Base-by-base conservation (phyloP, 257 asterid genomes). In the Plantago elongata region DNA sequence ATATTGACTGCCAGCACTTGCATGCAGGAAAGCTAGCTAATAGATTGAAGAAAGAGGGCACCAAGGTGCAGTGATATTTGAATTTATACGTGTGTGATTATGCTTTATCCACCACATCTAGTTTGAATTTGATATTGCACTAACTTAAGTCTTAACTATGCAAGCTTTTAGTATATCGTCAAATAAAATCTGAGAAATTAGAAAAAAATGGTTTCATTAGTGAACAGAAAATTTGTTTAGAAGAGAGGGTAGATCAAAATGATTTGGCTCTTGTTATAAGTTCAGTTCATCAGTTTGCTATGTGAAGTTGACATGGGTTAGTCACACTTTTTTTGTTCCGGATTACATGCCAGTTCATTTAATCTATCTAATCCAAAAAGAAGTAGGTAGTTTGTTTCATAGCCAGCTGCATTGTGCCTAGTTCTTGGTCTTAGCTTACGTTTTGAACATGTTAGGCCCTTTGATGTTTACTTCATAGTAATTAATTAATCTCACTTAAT, bases 41-140 rank as follows among this genome's bases (percentile, higher is more conserved):
- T 74, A 82, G 96, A 77, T 66, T 93, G 82, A 89, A 85, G 78
- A 86, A 81, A n/a, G 92, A 80, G 75, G 99, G 97, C 68, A 84
- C 88, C 22, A 89, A 93, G 90, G 99, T 89, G 77, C 76, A 78
- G 46, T 61, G 57, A 67, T 55, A 45, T 52, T 61, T 45, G 13
- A 11, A 8, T 61, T 67, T 3, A 34, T 34, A 34, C 4, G 34
- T 44, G 9, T 38, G 54, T 15, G 9, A 27, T 68, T 54, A 14
- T 55, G 30, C 42, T n/a, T 64, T 61, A 49, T 44, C 9, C 45
- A 49, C 65, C 45, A 17, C 57, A 11, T 51, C 22, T 27, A 40
- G 38, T 29, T 30, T 46, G 38, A 66, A 40, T 66, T 45, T 66
- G 13, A 30, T 15, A 40, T 18, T 45, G 37, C 22, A 11, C 60